A percentile compares a stretch with the other conserved stretches of the same genome.
These are phyloP conservation scores for Periglandula ipomoeae DNA, from an alignment of 2,329 filamentous ascomycete genomes.

Conservation along the genomic window DNA sequence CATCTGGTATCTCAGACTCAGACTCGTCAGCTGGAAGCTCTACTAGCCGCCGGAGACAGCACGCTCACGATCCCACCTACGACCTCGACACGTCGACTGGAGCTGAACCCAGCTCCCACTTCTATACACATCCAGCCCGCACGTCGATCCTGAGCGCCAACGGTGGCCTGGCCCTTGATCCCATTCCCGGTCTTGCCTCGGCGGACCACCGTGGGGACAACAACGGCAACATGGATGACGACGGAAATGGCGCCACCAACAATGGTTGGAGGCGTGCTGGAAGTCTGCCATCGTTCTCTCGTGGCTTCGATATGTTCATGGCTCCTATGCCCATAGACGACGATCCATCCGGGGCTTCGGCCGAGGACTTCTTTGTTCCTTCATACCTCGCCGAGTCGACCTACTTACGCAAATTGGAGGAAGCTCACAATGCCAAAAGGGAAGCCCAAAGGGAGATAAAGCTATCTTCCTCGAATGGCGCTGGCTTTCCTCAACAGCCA, in stretches of 20 bases:
- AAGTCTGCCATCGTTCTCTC: slow-evolving; percentile 37
- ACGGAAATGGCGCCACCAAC: slow-evolving; percentile 20
- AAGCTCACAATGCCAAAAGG: slow-evolving; percentile 55
- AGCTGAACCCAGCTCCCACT: slow-evolving; percentile 34
- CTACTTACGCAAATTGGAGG: slow-evolving; percentile 68
- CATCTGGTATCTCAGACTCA: slow-evolving; percentile 16
- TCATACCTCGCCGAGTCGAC: slow-evolving; percentile 73
- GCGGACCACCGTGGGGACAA: slow-evolving; percentile 4
- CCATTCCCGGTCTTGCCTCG: slow-evolving; percentile 6
- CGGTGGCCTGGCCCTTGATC: slow-evolving; percentile 23
- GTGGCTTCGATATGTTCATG: slow-evolving; percentile 43
- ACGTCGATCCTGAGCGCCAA: slow-evolving; percentile 40
- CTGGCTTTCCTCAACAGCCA: slow-evolving; percentile 32
- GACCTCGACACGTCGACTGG: slow-evolving; percentile 25
- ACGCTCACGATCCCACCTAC: slow-evolving; percentile 12
- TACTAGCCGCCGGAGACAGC: slow-evolving; percentile 7
- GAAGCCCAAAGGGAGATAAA: slow-evolving; percentile 39
- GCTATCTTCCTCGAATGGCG: slow-evolving; percentile 28
- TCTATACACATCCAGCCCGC: slow-evolving; percentile 22
- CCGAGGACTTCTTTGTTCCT: slow-evolving; percentile 62
- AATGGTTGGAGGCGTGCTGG: slow-evolving; percentile 16
- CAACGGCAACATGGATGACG: slow-evolving; percentile 24
- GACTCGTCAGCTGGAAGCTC: slow-evolving; percentile 14
- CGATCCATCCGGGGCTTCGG: slow-evolving; percentile 14
- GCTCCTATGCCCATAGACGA: slow-evolving; percentile 20